Percentiles rank a stretch among this genome's conserved stretches.
Conservation (phyloP, 2,329 filamentous ascomycete species). For the Drechslerella stenobrocha region DNA sequence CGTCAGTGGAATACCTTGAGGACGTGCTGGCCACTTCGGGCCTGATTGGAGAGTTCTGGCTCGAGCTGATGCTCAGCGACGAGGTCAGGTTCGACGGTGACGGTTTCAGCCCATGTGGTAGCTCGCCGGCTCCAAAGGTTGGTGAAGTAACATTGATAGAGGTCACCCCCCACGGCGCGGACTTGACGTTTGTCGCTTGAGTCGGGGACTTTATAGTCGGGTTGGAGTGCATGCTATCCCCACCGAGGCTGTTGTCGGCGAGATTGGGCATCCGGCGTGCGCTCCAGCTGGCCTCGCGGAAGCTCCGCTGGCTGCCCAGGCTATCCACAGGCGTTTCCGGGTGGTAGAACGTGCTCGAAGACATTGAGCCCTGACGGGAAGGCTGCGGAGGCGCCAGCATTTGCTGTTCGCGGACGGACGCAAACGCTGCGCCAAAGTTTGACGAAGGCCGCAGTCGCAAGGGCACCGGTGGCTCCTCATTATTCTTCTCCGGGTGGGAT, state of each 20-base stretch:
- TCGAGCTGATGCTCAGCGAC: conserved; percentile 33
- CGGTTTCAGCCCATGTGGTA: conserved; percentile 13
- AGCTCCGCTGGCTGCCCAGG: conserved; percentile 39
- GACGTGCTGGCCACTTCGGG: conserved; percentile 1
- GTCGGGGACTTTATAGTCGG: conserved; percentile 20
- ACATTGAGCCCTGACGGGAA: conserved; percentile 29
- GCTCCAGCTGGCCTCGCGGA: conserved; percentile 33
- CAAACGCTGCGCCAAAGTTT: conserved; percentile 39
- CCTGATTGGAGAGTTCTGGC: conserved; percentile 32
- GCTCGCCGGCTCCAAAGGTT: conserved; percentile 24
- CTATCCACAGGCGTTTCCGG: conserved; percentile 46
- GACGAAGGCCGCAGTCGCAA: conserved; percentile 32
- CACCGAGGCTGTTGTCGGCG: conserved; percentile 24
- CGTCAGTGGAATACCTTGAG: conserved; percentile 31
- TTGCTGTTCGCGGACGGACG: conserved; percentile 21
- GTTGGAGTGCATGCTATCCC: conserved; percentile 22
- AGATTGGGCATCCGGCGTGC: conserved; percentile 22
- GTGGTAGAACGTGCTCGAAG: conserved; percentile 34
- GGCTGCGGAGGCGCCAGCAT: conserved; percentile 23
- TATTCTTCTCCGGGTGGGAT: conserved; percentile 18
- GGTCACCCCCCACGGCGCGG: conserved; percentile 38
- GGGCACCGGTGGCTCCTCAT: conserved; percentile 26
- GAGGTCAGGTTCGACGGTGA: conserved; percentile 29
- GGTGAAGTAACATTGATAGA: conserved; percentile 34
- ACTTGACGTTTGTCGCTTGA: conserved; percentile 37